These are phyloP conservation scores for Chrysosporium queenslandicum DNA, from an alignment of 2,329 filamentous ascomycete species.

Conservation along the genomic window DNA sequence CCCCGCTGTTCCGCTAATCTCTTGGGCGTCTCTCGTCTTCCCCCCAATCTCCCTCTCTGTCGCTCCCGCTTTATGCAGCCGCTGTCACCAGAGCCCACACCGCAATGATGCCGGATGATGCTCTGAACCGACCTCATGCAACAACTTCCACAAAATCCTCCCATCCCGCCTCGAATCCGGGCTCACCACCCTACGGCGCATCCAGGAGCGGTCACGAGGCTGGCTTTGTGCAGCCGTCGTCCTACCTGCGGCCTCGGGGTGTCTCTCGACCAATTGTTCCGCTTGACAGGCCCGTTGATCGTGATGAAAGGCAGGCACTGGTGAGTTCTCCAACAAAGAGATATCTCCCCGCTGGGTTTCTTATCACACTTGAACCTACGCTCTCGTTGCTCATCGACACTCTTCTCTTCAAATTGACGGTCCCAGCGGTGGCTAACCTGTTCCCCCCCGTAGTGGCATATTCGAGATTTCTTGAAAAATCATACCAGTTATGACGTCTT, in stretches of 20 bases:
- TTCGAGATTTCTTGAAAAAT: conserved; percentile 91
- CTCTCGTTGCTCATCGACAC: conserved; percentile 12
- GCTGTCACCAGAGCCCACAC: conserved; percentile 13
- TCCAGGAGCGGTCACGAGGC: conserved; percentile 33
- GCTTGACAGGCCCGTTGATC: conserved; percentile 39
- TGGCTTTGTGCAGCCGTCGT: conserved; percentile 41
- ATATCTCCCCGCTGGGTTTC: neutral
- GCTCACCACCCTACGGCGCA: conserved; percentile 15
- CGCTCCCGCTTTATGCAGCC: conserved; percentile 16
- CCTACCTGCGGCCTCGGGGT: conserved; percentile 36
- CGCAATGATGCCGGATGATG: conserved; percentile 23
- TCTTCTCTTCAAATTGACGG: conserved; percentile 22
- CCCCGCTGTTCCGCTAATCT: neutral
- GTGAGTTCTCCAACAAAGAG: conserved; percentile 26
- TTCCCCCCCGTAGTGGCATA: conserved; percentile 57
- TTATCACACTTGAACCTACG: neutral
- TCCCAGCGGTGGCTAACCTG: conserved; percentile 3
- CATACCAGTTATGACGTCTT: conserved; percentile 97
- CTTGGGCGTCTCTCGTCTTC: too few species aligned
- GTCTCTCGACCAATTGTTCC: conserved; percentile 35
- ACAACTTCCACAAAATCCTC: conserved; percentile 10
- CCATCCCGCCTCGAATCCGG: conserved; percentile 14
- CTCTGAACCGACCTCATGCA: conserved; percentile 21
- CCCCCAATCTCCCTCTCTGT: too few species aligned
- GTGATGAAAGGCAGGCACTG: conserved; percentile 42